Conservation (phyloP, 169 alveolate species). For the Plasmodium yoelii region DNA sequence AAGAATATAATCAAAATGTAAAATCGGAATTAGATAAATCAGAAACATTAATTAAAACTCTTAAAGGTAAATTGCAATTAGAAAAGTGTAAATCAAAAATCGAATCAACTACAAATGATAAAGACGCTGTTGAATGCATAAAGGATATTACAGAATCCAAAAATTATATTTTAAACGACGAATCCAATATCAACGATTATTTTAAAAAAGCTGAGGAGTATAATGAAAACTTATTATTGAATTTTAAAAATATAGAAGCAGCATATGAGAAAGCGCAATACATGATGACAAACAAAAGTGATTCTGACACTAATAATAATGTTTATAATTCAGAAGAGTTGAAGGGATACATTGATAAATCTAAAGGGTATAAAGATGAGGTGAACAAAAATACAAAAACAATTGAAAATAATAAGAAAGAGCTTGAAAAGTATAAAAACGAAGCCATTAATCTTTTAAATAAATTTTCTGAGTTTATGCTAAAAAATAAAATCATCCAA, state of each 20-base stretch:
- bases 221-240: not conserved
- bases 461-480: not conserved
- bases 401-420: too few species aligned
- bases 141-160: not conserved
- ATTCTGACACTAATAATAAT: too few species aligned
- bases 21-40: not conserved
- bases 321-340: too few species aligned
- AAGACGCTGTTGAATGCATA: not conserved
- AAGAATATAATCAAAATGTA: not conserved
- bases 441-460: not conserved
- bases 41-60: not conserved
- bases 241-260: not conserved
- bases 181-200: not conserved
- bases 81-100: conserved; percentile 2
- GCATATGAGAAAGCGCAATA: not conserved
- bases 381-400: too few species aligned
- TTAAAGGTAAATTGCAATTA: not conserved
- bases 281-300: too few species aligned
- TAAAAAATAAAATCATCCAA: not conserved
- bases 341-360: too few species aligned
- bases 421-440: not conserved
- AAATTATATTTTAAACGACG: not conserved
- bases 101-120: not conserved
- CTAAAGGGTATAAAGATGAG: too few species aligned
- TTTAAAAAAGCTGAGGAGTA: not conserved